Percentiles rank a stretch among this genome's conserved stretches.
Evolutionary conservation across 2,329 filamentous ascomycete species (phyloP).

Genomic region (Emmonsiellopsis sp.): DNA sequence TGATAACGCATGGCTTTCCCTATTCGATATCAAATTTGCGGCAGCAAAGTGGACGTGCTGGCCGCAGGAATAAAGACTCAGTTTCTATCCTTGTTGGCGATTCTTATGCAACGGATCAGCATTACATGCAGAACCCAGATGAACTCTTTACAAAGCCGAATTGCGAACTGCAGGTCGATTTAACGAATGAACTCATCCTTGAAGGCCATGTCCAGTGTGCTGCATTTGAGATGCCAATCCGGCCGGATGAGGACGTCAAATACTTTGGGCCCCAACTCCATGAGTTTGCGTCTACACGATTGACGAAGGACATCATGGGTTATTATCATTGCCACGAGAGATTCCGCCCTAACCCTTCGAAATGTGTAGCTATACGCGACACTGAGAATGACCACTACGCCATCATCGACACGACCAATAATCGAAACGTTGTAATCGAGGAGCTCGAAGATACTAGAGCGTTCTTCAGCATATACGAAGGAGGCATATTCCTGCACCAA

Average conservation of each 20-base stretch:
- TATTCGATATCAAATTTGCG: conserved; percentile 91
- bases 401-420: conserved; percentile 74
- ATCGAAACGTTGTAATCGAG: conserved; percentile 70
- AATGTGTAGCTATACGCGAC: conserved; percentile 78
- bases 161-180: conserved; percentile 77
- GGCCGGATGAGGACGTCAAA: conserved; percentile 59
- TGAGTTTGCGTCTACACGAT: conserved; percentile 62
- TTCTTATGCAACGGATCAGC: conserved; percentile 81
- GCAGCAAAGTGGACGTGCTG: conserved; percentile 89
- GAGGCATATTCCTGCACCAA: conserved; percentile 93
- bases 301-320: conserved; percentile 64
- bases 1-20: conserved; percentile 88
- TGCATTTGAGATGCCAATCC: conserved; percentile 87
- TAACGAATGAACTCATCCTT: conserved; percentile 82
- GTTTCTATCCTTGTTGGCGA: conserved; percentile 85
- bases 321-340: conserved; percentile 87
- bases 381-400: conserved; percentile 89
- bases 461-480: conserved; percentile 92
- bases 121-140: conserved; percentile 94
- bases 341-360: conserved; percentile 77
- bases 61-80: conserved; percentile 85
- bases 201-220: conserved; percentile 96
- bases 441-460: conserved; percentile 94
- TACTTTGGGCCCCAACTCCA: conserved; percentile 73
- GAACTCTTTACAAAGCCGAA: conserved; percentile 88